These are phyloP conservation scores for Dipteronia sinensis DNA, from an alignment of 345 rosid species.

Conservation along the genomic window DNA sequence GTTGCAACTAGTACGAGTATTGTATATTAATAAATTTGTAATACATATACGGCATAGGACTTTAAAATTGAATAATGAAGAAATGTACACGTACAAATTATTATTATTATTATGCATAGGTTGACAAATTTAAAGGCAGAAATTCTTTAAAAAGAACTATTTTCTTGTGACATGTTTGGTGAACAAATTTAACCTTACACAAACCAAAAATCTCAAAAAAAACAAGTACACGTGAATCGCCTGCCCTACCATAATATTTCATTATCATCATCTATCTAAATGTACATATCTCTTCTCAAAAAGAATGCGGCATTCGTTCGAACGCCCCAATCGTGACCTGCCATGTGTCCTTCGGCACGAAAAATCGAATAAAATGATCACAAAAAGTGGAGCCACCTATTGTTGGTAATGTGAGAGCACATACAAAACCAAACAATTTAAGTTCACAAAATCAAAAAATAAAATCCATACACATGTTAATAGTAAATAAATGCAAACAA, in stretches of 20 bases:
- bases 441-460: slow-evolving; percentile 9
- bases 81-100: not conserved
- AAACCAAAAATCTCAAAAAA: not conserved
- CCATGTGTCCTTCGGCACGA: not conserved
- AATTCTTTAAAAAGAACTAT: not conserved
- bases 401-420: slow-evolving; percentile 2
- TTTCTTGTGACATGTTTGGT: not conserved
- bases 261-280: not conserved
- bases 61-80: not conserved
- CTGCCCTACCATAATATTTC: not conserved
- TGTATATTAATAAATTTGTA: too few relatives aligned
- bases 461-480: slow-evolving; percentile 14
- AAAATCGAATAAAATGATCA: not conserved
- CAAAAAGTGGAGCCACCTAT: not conserved
- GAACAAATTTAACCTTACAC: not conserved
- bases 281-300: not conserved
- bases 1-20: too few relatives aligned
- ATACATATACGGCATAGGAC: too few relatives aligned
- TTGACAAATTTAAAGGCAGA: not conserved
- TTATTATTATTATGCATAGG: not conserved
- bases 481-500: not conserved
- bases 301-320: not conserved
- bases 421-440: slow-evolving; percentile 6
- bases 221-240: slow-evolving; percentile 27
- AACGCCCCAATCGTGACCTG: not conserved